Base-by-base conservation (phyloP, 2,329 filamentous ascomycete species). In the Apiospora malaysiana region DNA sequence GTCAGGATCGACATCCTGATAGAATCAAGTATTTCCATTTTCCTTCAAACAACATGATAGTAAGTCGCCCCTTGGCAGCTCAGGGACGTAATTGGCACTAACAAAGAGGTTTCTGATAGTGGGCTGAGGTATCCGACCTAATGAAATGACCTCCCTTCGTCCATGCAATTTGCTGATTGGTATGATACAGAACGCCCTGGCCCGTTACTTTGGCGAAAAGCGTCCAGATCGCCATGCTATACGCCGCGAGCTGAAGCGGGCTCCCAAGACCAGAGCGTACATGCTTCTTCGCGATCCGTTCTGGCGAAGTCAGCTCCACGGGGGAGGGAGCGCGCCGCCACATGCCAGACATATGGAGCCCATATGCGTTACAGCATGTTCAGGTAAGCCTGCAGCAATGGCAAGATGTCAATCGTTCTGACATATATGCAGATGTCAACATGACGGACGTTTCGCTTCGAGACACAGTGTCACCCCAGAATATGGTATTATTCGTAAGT, bases 261-360 rank as follows among this genome's bases (percentile, higher is more conserved):
- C 70, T 23, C 56, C 71, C 5, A 73, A 71, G 12, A 76, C 75
- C 1, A 51, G 69, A 12, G 72, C 76, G 0, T 69, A 76, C 8
- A 78, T 78, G 74, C 63, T 82, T 0, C 72, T 82, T 2, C 73
- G 76, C 5, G 76, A 79, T 1, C 71, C 75, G 12, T 78, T 76
- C 49, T 84, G 82, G 82, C 75, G 76, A 2, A 79, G 81, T 1
- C 82, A 82, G 45, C 73, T 81, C 23, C 79, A 82, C 37, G 78
- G 77, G 0, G 73, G 70, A 56, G 65, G 68, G 43, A 69, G 72
- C 9, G 68, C 67, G 1, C 71, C 76, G 9, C 76, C 81, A 0
- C 81, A 83, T 47, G 77, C 81, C 0, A 77, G 82, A 10, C 79
- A 83, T 23, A 77, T 84, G 79, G 73, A 79, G 1, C 77, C 81